phyloP scores from a whole-genome alignment of 345 rosid genomes.

The Atalantia buxifolia region DNA sequence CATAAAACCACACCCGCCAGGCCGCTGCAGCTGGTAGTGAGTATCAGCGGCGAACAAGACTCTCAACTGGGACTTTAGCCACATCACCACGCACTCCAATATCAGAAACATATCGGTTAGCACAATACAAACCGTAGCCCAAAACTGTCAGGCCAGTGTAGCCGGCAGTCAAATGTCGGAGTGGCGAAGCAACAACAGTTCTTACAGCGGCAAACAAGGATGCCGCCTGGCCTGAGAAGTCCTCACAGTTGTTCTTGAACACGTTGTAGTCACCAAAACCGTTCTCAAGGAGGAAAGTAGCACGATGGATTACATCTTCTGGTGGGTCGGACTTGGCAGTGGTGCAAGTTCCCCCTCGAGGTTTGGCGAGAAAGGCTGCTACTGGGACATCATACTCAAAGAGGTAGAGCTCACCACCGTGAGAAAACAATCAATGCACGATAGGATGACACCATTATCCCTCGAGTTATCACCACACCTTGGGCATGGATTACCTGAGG shows the following conservation, averaged over 20 bases:
- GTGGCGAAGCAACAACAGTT: slow-evolving; percentile 38
- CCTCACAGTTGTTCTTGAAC: slow-evolving; percentile 77
- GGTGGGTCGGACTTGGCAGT: slow-evolving; percentile 55
- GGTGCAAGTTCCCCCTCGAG: slow-evolving; percentile 81
- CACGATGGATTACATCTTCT: slow-evolving; percentile 55
- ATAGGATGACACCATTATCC: slow-evolving; percentile 47
- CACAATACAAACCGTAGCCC: slow-evolving; percentile 38
- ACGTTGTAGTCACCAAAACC: slow-evolving; percentile 69
- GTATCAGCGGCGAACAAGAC: slow-evolving; percentile 39
- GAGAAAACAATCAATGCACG: slow-evolving; percentile 78
- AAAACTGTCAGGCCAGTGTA: slow-evolving; percentile 53
- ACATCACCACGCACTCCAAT: slow-evolving; percentile 66
- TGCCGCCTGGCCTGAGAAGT: slow-evolving; percentile 76
- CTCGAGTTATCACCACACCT: slow-evolving; percentile 50
- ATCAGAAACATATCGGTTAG: slow-evolving; percentile 47
- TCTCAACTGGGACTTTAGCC: slow-evolving; percentile 42
- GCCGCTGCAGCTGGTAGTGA: slow-evolving; percentile 56
- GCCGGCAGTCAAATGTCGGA: slow-evolving; percentile 48
- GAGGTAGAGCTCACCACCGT: slow-evolving; percentile 51
- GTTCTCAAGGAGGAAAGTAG: slow-evolving; percentile 47
- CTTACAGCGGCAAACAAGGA: slow-evolving; percentile 52
- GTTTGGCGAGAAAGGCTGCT: slow-evolving; percentile 46
- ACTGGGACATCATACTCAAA: slow-evolving; percentile 53
- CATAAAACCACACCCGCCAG: slow-evolving; percentile 42
- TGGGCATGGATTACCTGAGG: slow-evolving; percentile 46